Base-by-base conservation (phyloP, 345 rosid genomes). In the Barbarea vulgaris region DNA sequence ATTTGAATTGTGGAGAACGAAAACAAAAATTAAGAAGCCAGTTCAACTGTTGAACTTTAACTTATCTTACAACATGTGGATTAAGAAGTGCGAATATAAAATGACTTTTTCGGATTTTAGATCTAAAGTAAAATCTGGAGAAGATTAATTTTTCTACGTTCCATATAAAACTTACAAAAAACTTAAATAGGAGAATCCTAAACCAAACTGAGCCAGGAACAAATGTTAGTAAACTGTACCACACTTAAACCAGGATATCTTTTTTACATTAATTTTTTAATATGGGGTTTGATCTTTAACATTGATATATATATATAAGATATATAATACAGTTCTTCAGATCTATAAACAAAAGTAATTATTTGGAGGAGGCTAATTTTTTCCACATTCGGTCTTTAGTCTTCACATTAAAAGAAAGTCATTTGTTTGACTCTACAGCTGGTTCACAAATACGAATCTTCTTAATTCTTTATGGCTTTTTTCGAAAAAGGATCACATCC, bases 361-460 rank as follows among this genome's bases (percentile, higher is more conserved):
- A 17, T 18, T 1, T 21, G 48, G 48, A 37, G 48, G 18, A 37
- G 11, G 18, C 17, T 37, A 60, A 21, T 21, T 21, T 22, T 57
- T 39, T 39, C 50, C 7, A 61, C 51, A 24, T 64, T 64, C 31
- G 61, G 61, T 72, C 61, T 37, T 50, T 6, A 48, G 76, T 72
- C 52, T 36, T 71, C 11, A 59, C 48, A 48, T 34, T 21, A 14
- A 46, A 50, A 42, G 50, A 25, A 36, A 48, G 47, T 50, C 42
- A 60, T 28, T 21, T 18, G 7, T 51, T 51, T 62, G 53, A 51
- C 69, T 50, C 60, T 51, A 25, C 63, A 62, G 53, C 76, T 72
- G 70, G 31, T 52, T 14, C 6, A 31, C 69, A 41, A 9, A 19
- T 28, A 52, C 18, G 62, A 51, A 63, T 64, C 27, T 73, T 53